Evolutionary conservation across 495 filamentous ascomycete species (phyloP).

Genomic region (Haplographium delicatum): DNA sequence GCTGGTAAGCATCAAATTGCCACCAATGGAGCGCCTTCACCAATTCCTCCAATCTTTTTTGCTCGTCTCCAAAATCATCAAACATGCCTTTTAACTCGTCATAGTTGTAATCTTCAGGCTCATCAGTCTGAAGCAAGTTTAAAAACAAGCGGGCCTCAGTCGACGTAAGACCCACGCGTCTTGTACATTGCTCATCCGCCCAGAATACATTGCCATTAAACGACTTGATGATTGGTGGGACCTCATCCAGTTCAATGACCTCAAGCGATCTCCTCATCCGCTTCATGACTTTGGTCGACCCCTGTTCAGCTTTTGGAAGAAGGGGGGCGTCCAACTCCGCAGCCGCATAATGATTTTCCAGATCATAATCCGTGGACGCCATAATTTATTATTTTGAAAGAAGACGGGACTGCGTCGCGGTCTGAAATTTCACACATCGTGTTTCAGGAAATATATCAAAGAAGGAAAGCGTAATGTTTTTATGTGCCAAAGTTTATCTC

Average conservation of each 20-base stretch:
- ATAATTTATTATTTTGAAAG: too few species aligned
- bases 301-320: background rate
- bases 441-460: background rate
- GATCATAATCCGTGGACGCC: background rate
- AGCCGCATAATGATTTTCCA: background rate
- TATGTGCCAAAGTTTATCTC: too few species aligned
- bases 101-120: conserved; percentile 17
- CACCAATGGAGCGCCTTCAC: conserved; percentile 12
- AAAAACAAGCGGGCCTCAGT: conserved; percentile 19
- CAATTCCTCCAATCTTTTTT: conserved; percentile 6
- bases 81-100: conserved; percentile 21
- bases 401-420: too few species aligned
- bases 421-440: too few species aligned
- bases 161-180: conserved; percentile 17
- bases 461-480: too few species aligned
- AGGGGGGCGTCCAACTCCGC: conserved; percentile 5
- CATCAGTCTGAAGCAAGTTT: conserved; percentile 16
- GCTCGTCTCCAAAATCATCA: conserved; percentile 15
- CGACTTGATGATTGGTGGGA: conserved; percentile 22
- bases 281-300: background rate
- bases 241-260: conserved; percentile 16
- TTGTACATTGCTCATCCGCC: conserved; percentile 21
- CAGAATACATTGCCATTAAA: conserved; percentile 22
- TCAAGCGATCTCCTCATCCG: conserved; percentile 1
- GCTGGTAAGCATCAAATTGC: background rate